Evolutionary conservation across 192 early-diverging fungal genomes (phyloP).

Genomic region (Coemansia sp.): DNA sequence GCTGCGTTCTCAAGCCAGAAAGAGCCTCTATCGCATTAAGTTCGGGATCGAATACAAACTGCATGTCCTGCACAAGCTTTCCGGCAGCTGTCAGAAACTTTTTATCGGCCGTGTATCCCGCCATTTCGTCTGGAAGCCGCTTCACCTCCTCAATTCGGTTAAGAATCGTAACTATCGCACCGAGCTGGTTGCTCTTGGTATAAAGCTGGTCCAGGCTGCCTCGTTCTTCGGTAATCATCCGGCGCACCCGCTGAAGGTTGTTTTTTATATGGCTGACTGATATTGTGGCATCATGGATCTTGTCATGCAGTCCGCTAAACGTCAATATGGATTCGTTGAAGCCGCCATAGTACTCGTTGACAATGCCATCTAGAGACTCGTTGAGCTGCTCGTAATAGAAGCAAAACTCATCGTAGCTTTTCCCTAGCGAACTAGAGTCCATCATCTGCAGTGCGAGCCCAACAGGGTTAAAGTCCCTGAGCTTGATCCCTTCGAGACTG

Average conservation of each 20-base stretch:
- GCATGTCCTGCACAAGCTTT: slow-evolving; percentile 63
- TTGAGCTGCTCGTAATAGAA: slow-evolving; percentile 61
- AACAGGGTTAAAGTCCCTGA: slow-evolving; percentile 70
- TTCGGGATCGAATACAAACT: slow-evolving; percentile 63
- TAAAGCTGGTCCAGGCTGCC: slow-evolving; percentile 70
- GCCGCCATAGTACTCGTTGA: slow-evolving; percentile 77
- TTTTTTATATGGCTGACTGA: slow-evolving; percentile 65
- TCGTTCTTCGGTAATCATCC: slow-evolving; percentile 63
- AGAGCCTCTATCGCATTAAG: slow-evolving; percentile 71
- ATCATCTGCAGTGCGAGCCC: slow-evolving; percentile 69
- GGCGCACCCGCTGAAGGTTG: slow-evolving; percentile 64
- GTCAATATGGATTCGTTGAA: slow-evolving; percentile 82
- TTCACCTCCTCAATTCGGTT: slow-evolving; percentile 73
- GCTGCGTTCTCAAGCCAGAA: slow-evolving; percentile 63
- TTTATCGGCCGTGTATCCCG: slow-evolving; percentile 61
- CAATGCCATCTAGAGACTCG: slow-evolving; percentile 68
- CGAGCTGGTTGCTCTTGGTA: slow-evolving; percentile 72
- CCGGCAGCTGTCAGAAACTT: slow-evolving; percentile 69
- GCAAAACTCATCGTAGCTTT: slow-evolving; percentile 67
- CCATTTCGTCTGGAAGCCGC: slow-evolving; percentile 65
- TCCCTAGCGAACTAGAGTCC: slow-evolving; percentile 70
- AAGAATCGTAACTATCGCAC: slow-evolving; percentile 75
- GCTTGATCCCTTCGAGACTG: slow-evolving; percentile 44
- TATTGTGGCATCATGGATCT: slow-evolving; percentile 66
- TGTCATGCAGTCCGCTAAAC: slow-evolving; percentile 74